A percentile compares a stretch with the other conserved stretches of the same genome.
These are phyloP conservation scores for Borovskyia barvae DNA, from an alignment of 208 protist genomes.

Conservation along the genomic window DNA sequence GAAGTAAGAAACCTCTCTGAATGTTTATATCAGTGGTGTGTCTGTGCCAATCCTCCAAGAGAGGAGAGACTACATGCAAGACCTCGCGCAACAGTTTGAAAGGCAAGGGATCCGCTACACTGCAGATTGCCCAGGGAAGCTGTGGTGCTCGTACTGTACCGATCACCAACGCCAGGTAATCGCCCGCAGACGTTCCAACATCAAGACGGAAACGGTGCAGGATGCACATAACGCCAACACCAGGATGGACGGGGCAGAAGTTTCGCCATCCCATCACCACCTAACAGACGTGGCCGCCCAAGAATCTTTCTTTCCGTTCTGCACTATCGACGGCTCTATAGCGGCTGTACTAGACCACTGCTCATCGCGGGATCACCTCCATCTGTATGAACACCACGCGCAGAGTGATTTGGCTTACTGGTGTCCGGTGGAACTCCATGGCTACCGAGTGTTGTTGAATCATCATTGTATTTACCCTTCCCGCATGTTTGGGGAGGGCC, in stretches of 20 bases:
- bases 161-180: background rate
- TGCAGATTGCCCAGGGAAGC: conserved; percentile 1
- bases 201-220: background rate
- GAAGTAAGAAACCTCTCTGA: no score
- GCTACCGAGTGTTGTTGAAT: conserved; percentile 65
- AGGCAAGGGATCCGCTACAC: conserved; percentile 23
- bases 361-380: conserved; percentile 45
- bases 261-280: no score
- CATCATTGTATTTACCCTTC: conserved; percentile 78
- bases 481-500: conserved; percentile 64
- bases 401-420: conserved; percentile 35
- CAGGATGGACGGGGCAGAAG: background rate
- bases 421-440: conserved; percentile 69
- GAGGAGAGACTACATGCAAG: background rate
- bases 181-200: no score
- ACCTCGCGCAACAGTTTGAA: conserved; percentile 23
- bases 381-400: conserved; percentile 44
- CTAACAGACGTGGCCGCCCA: no score
- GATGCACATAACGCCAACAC: background rate
- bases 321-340: conserved; percentile 2
- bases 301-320: no score
- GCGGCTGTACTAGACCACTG: conserved; percentile 57
- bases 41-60: background rate
- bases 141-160: conserved; percentile 26
- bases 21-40: no score